Percentiles rank a stretch among this genome's conserved stretches.
Evolutionary conservation across 257 asterid genomes (phyloP).

Genomic region (Datura wrightii): DNA sequence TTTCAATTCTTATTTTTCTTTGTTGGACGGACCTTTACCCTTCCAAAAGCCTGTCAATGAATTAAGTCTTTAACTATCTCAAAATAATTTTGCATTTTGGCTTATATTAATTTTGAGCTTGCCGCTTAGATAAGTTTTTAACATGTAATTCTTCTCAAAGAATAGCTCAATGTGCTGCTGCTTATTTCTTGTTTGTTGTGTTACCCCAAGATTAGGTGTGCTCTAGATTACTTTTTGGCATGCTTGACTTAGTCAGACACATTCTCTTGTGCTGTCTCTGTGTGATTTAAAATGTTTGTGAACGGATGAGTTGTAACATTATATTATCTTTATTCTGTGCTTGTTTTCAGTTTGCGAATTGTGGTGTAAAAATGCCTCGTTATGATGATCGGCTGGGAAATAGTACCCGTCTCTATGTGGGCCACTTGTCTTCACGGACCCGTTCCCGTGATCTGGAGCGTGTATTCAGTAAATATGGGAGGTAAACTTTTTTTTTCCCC

Average conservation of each 20-base stretch:
- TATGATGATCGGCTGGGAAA: conserved; percentile 78
- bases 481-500: conserved; percentile 47
- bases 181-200: neutral
- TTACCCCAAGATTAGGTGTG: neutral
- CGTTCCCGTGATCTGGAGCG: conserved; percentile 93
- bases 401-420: conserved; percentile 93
- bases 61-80: neutral
- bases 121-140: neutral
- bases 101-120: neutral
- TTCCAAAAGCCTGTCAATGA: neutral
- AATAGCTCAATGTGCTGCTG: neutral
- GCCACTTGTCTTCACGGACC: conserved; percentile 93
- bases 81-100: neutral
- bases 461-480: conserved; percentile 86
- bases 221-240: neutral
- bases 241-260: neutral
- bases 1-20: neutral
- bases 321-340: neutral
- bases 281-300: neutral
- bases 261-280: neutral
- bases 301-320: neutral
- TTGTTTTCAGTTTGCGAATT: conserved; percentile 24
- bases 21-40: neutral
- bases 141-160: neutral
- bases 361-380: conserved; percentile 80